A percentile compares a stretch with the other conserved stretches of the same genome.
These are phyloP conservation scores for Lycium barbarum DNA, from an alignment of 257 asterid species.

Conservation along the genomic window DNA sequence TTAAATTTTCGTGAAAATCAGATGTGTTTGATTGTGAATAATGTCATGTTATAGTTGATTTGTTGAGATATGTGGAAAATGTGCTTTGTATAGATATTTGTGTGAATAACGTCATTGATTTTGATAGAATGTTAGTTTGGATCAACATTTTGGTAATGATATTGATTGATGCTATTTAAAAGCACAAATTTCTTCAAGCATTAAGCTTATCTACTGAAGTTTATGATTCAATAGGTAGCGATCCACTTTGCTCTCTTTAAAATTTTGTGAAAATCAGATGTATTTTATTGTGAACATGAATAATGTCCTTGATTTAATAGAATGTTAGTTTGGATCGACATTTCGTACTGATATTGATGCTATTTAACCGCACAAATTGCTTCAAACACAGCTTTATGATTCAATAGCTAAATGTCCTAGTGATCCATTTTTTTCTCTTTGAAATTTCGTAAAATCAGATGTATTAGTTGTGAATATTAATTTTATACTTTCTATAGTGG, in stretches of 20 bases:
- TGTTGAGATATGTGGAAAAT: too few species aligned
- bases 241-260: not conserved
- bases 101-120: too few species aligned
- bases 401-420: not conserved
- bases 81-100: too few species aligned
- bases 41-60: not conserved
- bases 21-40: not conserved
- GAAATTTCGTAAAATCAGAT: not conserved
- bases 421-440: not conserved
- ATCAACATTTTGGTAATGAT: not conserved
- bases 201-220: not conserved
- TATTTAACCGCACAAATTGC: not conserved
- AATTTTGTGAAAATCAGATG: conserved; percentile 7
- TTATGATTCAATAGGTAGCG: not conserved
- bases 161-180: not conserved
- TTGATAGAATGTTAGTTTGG: not conserved
- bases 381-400: not conserved
- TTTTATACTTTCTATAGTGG: not conserved
- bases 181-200: not conserved
- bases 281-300: too few species aligned
- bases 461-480: not conserved
- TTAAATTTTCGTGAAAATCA: not conserved
- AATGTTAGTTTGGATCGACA: not conserved
- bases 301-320: not conserved
- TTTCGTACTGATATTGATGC: not conserved